Evolutionary conservation across 2,329 filamentous ascomycete species (phyloP).

Genomic region (Furcasterigmium sp.): DNA sequence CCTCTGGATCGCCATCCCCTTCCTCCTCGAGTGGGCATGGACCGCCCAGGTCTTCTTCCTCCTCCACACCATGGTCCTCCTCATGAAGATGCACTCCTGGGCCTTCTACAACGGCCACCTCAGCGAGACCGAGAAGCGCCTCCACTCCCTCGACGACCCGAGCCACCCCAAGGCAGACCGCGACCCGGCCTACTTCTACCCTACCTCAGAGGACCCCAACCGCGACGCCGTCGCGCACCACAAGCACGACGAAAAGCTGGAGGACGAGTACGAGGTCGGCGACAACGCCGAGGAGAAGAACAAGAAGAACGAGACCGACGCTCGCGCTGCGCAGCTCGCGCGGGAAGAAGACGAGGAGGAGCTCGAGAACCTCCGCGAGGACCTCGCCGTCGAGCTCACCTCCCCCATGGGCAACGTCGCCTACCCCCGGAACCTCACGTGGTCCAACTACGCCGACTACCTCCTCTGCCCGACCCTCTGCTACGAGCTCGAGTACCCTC

Average conservation of each 20-base stretch:
- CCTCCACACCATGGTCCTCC: conserved; percentile 80
- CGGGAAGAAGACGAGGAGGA: conserved; percentile 38
- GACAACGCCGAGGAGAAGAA: conserved; percentile 11
- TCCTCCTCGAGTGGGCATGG: conserved; percentile 88
- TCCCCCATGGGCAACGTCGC: conserved; percentile 86
- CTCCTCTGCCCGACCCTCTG: conserved; percentile 91
- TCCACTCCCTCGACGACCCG: conserved; percentile 74
- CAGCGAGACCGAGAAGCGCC: conserved; percentile 75
- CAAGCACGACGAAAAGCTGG: conserved; percentile 12
- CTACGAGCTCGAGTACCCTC: conserved; percentile 95
- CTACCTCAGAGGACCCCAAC: conserved; percentile 50
- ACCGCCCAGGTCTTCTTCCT: conserved; percentile 94
- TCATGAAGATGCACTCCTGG: conserved; percentile 99
- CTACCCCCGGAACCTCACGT: conserved; percentile 83
- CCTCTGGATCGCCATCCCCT: conserved; percentile 82
- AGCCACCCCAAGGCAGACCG: conserved; percentile 40
- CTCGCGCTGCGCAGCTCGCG: conserved; percentile 16
- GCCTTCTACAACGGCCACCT: conserved; percentile 97
- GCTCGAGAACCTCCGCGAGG: conserved; percentile 70
- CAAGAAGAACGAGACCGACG: conserved; percentile 24
- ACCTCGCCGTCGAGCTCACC: conserved; percentile 84
- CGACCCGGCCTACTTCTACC: conserved; percentile 74
- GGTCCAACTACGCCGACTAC: conserved; percentile 79
- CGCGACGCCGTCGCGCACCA: conserved; percentile 22
- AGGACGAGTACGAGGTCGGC: conserved; percentile 13